A percentile compares a stretch with the other conserved stretches of the same genome.
Evolutionary conservation across 306 rosid species (phyloP).

Genomic region (Lathyrus sativus): DNA sequence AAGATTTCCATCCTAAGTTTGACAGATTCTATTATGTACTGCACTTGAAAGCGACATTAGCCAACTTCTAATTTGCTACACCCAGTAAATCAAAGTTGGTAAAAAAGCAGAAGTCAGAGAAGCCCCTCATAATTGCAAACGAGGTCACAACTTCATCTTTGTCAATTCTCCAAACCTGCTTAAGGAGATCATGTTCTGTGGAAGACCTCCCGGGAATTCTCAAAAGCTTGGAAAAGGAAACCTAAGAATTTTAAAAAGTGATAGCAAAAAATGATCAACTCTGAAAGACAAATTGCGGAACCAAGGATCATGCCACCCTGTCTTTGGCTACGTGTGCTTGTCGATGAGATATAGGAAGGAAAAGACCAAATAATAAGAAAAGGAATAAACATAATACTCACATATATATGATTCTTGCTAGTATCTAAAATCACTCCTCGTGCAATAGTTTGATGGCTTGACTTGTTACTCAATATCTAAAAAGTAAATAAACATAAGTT

Average conservation of each 20-base stretch:
- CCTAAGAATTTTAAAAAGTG: constrained; percentile 46
- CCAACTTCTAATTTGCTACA: constrained; percentile 21
- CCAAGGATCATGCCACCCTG: constrained; percentile 21
- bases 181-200: constrained; percentile 57
- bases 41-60: no score
- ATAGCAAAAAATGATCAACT: constrained; percentile 27
- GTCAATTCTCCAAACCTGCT: constrained; percentile 82
- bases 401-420: constrained; percentile 64
- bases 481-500: constrained; percentile 24
- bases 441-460: constrained; percentile 67
- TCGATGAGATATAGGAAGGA: constrained; percentile 5
- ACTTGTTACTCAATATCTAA: constrained; percentile 75
- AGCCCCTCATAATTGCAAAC: constrained; percentile 87
- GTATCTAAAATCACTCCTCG: constrained; percentile 74
- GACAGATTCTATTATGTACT: no score
- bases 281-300: constrained; percentile 14
- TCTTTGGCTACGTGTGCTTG: constrained; percentile 16
- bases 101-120: constrained; percentile 27
- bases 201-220: constrained; percentile 76
- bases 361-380: constrained; percentile 30
- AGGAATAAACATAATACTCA: constrained; percentile 44
- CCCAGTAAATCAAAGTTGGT: constrained; percentile 23
- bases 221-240: constrained; percentile 78
- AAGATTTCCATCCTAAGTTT: no score
- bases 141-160: constrained; percentile 78